Percentiles rank a stretch among this genome's conserved stretches.
phyloP scores from a whole-genome alignment of 345 rosid genomes.

The Kandelia obovata region DNA sequence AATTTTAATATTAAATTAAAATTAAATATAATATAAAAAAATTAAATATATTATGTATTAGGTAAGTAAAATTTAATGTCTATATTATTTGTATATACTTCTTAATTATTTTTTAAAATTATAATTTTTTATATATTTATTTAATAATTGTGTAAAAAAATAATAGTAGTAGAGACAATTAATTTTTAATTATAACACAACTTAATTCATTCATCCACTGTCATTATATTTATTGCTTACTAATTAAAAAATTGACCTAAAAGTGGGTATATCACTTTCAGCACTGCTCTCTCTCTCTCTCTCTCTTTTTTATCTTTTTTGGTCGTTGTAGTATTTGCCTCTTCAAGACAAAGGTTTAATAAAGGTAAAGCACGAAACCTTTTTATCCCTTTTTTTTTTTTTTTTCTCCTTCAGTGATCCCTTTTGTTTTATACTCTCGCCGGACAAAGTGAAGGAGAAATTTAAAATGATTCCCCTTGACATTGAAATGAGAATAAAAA shows the following conservation, averaged over 20 bases:
- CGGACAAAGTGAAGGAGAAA: slow-evolving; percentile 2
- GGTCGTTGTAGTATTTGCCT: slow-evolving; percentile 9
- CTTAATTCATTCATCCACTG: no score
- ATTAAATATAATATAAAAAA: no score
- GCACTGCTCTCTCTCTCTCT: not conserved
- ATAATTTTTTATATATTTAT: no score
- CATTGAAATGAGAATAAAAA: not conserved
- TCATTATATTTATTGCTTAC: no score
- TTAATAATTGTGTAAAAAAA: no score
- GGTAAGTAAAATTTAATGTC: no score
- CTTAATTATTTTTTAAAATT: no score
- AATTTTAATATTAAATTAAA: no score
- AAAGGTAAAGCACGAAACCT: not conserved
- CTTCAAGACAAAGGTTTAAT: slow-evolving; percentile 1
- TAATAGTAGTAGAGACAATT: no score
- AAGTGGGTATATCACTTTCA: slow-evolving; percentile 18
- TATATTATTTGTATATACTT: no score
- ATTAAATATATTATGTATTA: no score
- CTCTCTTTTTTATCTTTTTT: not conserved
- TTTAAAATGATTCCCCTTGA: slow-evolving; percentile 3
- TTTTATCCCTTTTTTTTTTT: not conserved
- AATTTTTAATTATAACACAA: no score
- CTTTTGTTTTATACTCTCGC: not conserved
- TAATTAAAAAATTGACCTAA: not conserved
- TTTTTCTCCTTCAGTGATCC: not conserved